These are phyloP conservation scores for Termitomyces sp. DNA, from an alignment of 768 basidiomycete species.

Conservation along the genomic window DNA sequence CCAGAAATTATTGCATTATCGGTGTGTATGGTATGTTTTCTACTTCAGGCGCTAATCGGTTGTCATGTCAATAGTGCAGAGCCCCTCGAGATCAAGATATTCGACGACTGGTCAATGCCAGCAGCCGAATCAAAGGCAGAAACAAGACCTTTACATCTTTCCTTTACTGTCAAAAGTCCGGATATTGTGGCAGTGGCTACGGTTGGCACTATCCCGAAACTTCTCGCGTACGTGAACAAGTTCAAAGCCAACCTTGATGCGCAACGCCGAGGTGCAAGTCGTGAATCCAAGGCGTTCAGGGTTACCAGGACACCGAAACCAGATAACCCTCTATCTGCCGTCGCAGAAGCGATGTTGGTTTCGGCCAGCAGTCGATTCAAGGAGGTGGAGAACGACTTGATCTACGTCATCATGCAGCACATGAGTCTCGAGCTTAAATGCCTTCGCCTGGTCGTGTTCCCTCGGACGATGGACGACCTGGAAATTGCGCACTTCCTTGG, in stretches of 20 bases:
- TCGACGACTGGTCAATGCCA: slow-evolving; percentile 75
- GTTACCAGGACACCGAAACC: slow-evolving; percentile 67
- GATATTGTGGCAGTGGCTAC: slow-evolving; percentile 64
- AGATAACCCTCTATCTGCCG: slow-evolving; percentile 75
- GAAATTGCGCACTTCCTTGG: slow-evolving; percentile 77
- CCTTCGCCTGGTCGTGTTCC: slow-evolving; percentile 71
- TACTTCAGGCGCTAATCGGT: not conserved
- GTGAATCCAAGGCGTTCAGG: slow-evolving; percentile 75
- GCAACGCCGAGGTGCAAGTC: slow-evolving; percentile 71
- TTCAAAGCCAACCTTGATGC: slow-evolving; percentile 68
- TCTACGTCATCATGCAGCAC: slow-evolving; percentile 62
- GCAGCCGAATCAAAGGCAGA: slow-evolving; percentile 31
- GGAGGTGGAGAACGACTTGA: slow-evolving; percentile 55
- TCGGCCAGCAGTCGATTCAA: slow-evolving; percentile 69
- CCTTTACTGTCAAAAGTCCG: slow-evolving; percentile 71
- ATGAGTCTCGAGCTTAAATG: slow-evolving; percentile 65
- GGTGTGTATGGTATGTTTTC: slow-evolving; percentile 34
- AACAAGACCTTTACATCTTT: slow-evolving; percentile 54
- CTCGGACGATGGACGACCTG: slow-evolving; percentile 70
- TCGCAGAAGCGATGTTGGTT: slow-evolving; percentile 80
- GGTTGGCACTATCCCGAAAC: slow-evolving; percentile 70
- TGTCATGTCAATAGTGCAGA: slow-evolving; percentile 49
- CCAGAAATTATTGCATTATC: slow-evolving; percentile 67
- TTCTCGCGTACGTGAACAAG: slow-evolving; percentile 69
- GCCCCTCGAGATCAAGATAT: slow-evolving; percentile 67